phyloP scores from a whole-genome alignment of 139 green algal genomes.

The Micractinium sp. region DNA sequence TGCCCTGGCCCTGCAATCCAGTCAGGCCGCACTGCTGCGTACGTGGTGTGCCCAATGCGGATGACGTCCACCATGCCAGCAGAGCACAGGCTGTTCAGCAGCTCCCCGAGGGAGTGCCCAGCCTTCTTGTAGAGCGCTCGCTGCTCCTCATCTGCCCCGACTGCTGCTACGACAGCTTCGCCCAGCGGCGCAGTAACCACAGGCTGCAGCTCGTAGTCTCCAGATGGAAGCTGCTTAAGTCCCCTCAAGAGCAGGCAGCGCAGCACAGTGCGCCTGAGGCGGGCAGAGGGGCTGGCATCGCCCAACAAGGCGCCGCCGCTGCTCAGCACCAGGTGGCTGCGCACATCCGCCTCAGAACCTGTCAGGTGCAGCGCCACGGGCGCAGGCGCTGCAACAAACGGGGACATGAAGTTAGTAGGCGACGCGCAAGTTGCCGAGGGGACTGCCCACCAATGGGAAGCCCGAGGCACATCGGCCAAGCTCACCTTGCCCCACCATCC shows the following conservation, averaged over 20 bases:
- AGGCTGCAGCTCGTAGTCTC: background rate
- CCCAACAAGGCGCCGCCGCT: background rate
- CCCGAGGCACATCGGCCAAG: background rate
- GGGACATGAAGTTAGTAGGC: background rate
- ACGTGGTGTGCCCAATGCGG: background rate
- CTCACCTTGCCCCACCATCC: background rate
- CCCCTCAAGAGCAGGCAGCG: background rate
- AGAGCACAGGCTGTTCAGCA: background rate
- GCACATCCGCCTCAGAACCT: background rate
- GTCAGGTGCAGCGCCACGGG: background rate
- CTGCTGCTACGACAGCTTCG: background rate
- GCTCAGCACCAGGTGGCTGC: background rate
- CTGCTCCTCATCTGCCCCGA: background rate
- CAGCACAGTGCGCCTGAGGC: background rate
- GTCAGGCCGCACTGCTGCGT: background rate
- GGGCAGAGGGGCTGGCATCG: background rate
- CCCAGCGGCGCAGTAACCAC: background rate
- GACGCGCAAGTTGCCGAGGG: background rate
- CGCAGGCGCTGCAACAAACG: background rate
- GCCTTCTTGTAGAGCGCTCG: background rate
- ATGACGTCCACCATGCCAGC: background rate
- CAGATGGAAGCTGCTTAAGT: background rate
- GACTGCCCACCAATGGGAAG: background rate
- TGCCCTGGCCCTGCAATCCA: background rate
- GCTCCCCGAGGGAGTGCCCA: background rate